These are phyloP conservation scores for Thielaviopsis ethacetica DNA, from an alignment of 2,329 filamentous ascomycete species.

Conservation along the genomic window DNA sequence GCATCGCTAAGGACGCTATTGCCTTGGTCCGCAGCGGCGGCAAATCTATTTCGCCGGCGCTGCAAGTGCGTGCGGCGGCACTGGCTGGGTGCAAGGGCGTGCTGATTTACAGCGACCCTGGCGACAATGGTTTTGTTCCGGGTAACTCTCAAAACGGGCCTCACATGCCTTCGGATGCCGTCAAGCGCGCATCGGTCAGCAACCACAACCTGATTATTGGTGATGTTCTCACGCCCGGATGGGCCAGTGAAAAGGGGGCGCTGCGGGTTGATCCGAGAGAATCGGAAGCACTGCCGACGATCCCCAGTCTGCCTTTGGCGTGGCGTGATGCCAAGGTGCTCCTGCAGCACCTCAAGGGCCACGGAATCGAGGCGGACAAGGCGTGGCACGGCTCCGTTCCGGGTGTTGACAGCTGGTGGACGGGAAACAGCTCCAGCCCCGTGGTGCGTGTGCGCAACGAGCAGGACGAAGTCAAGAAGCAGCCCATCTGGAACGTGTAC, in stretches of 20 bases:
- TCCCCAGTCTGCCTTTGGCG: constrained; percentile 77
- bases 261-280: constrained; percentile 54
- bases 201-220: constrained; percentile 71
- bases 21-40: constrained; percentile 71
- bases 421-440: constrained; percentile 59
- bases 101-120: constrained; percentile 82
- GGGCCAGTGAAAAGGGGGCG: constrained; percentile 50
- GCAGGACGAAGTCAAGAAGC: constrained; percentile 67
- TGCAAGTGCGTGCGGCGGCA: constrained; percentile 86
- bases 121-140: constrained; percentile 62
- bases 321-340: constrained; percentile 79
- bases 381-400: constrained; percentile 67
- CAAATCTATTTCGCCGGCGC: constrained; percentile 50
- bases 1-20: constrained; percentile 60
- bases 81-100: constrained; percentile 72
- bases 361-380: constrained; percentile 50
- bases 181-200: constrained; percentile 69
- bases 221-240: constrained; percentile 83
- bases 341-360: constrained; percentile 57
- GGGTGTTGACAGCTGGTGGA: constrained; percentile 73
- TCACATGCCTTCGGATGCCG: constrained; percentile 65
- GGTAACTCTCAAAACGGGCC: constrained; percentile 64
- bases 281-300: constrained; percentile 57
- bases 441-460: constrained; percentile 69
- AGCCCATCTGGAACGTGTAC: constrained; percentile 85